Evolutionary conservation across 78 protist species (phyloP).

Genomic region (Goniomonas avonlea): DNA sequence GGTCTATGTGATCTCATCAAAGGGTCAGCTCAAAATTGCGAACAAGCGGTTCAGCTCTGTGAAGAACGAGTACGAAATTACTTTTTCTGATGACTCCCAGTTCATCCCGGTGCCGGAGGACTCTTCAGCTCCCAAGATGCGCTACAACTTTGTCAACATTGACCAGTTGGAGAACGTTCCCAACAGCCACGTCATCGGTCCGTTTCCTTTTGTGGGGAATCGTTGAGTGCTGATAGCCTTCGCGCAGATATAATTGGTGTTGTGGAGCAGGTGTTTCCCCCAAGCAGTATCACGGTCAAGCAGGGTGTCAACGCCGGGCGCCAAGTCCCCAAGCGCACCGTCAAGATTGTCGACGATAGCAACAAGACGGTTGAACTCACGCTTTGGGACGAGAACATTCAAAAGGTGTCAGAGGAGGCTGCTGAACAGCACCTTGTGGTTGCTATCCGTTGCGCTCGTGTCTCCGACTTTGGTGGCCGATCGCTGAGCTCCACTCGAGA

Average conservation of each 20-base stretch:
- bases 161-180: not conserved
- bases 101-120: not conserved
- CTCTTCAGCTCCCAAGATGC: not conserved
- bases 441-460: not conserved
- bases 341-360: not conserved
- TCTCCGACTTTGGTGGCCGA: constrained; percentile 10
- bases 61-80: not conserved
- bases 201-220: too few species aligned
- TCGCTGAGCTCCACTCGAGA: not conserved
- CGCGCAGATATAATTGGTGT: not conserved
- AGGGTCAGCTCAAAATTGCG: not conserved
- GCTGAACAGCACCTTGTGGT: not conserved
- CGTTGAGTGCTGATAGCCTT: not conserved
- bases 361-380: not conserved
- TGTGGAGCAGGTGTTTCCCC: not conserved
- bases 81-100: not conserved
- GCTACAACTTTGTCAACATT: not conserved
- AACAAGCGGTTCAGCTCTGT: not conserved
- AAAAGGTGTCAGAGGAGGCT: not conserved
- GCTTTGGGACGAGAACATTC: not conserved
- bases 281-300: not conserved
- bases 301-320: not conserved
- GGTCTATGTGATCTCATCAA: too few species aligned
- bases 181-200: not conserved
- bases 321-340: not conserved